Evolutionary conservation across 176 grass and related monocot genomes (phyloP).

Genomic region (Chloris gayana): DNA sequence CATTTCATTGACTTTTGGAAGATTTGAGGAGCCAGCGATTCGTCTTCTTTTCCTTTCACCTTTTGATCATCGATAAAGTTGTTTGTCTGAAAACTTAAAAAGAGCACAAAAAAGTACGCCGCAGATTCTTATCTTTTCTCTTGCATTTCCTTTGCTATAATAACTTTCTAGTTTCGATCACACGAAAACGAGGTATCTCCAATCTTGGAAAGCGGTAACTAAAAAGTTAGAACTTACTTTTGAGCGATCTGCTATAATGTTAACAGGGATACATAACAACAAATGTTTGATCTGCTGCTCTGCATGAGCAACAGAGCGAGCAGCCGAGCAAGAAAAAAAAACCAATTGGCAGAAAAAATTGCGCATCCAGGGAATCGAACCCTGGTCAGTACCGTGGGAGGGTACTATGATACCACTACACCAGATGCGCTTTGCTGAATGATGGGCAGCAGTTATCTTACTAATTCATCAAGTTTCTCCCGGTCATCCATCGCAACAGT

Average conservation of each 20-base stretch:
- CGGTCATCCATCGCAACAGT: too few species aligned
- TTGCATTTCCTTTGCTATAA: background rate
- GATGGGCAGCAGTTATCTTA: too few species aligned
- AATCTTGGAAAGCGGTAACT: background rate
- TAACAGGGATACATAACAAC: background rate
- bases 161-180: background rate
- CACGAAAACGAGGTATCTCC: background rate
- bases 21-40: background rate
- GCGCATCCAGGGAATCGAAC: conserved; percentile 90
- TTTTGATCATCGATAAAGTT: conserved; percentile 35
- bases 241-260: too few species aligned
- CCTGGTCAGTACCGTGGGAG: conserved; percentile 91
- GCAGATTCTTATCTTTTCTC: background rate
- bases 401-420: conserved; percentile 96
- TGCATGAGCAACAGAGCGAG: too few species aligned
- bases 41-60: background rate
- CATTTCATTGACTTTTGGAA: background rate
- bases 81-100: conserved; percentile 13
- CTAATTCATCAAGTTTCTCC: too few species aligned
- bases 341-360: background rate
- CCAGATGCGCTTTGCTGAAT: conserved; percentile 65
- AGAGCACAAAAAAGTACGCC: background rate
- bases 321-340: background rate
- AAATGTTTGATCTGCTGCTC: background rate
- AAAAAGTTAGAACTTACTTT: background rate